Base-by-base conservation (phyloP, 2,329 filamentous ascomycete species). In the Lecanosticta acicola region DNA sequence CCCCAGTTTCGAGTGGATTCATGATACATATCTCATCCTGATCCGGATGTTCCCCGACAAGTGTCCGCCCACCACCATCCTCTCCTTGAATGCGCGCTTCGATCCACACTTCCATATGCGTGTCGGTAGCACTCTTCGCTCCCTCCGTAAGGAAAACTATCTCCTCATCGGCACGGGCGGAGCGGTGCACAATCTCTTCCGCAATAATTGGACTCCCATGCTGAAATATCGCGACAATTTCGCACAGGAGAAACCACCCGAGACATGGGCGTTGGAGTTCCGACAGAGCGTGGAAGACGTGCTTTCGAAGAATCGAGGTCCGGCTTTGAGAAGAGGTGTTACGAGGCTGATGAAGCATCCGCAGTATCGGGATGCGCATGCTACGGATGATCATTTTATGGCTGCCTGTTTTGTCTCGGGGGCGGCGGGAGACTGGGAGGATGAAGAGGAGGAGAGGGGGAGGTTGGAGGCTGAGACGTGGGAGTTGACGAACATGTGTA, bases 381-480 rank as follows among this genome's bases (percentile, higher is more conserved):
- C 72, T 0, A 85, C 82, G 0, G 82, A 86, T 57, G 83, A 85
- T 59, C 81, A 85, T 58, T 85, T 82, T 53, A 84, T 85, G 77
- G 68, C 80, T 0, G 72, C 77, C 2, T 68, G 80, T 56, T 85
- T 85, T 64, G 75, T 81, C 0, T 78, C 80, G 0, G 82, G 82
- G 1, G 68, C 74, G 2, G 69, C 68, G 21, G 73, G 79, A 1
- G 71, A 71, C 24, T 65, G 63, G 55, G 63, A 64, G 38, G 59
- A 62, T 47, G 62, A 68, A 44, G 43, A 56, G 44, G 57, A 63
- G 43, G 57, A 59, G 45, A 38, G 39, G 39, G 73, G 69, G 0
- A 61, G 66, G 47, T 57, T 80, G 51, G 70, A 67, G n/a, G 79
- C 78, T 0, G 79, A 83, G 68, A 75, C 72, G n/a, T 83, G 80